Evolutionary conservation across 257 asterid genomes (phyloP).

Genomic region (Rubia yunnanensis): DNA sequence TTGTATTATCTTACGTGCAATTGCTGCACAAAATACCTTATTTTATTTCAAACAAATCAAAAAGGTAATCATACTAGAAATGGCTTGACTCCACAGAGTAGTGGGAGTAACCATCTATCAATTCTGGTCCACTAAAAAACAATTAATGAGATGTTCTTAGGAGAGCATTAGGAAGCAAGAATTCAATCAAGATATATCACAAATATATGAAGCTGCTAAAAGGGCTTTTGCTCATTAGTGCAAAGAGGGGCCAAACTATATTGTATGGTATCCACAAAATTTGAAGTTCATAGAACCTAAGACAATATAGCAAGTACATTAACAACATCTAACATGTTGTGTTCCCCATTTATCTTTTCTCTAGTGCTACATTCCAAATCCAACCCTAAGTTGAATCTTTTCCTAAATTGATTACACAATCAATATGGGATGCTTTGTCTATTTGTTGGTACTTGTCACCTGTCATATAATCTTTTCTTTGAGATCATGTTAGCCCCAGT

Average conservation of each 20-base stretch:
- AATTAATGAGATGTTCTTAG: background rate
- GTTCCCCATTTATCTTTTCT: background rate
- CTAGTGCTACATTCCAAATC: background rate
- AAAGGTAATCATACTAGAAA: background rate
- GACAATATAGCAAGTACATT: conserved; percentile 6
- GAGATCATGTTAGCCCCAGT: too few relatives aligned
- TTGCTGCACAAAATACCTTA: too few relatives aligned
- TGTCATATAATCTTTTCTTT: background rate
- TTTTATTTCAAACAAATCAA: background rate
- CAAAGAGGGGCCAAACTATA: conserved; percentile 17
- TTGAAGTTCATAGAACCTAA: conserved; percentile 27
- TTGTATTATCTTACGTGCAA: too few relatives aligned
- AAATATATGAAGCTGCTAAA: conserved; percentile 6
- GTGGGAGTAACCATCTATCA: conserved; percentile 10
- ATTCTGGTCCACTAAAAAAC: conserved; percentile 5
- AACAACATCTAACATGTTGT: conserved; percentile 17
- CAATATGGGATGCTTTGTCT: background rate
- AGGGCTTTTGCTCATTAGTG: conserved; percentile 6
- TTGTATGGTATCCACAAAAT: background rate
- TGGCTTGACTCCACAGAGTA: background rate
- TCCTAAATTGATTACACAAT: background rate
- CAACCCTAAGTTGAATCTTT: background rate
- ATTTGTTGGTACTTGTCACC: background rate
- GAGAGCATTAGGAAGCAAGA: background rate
- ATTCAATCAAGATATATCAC: background rate